phyloP scores from a whole-genome alignment of 2,329 filamentous ascomycete genomes.

The Blastomyces gilchristii region DNA sequence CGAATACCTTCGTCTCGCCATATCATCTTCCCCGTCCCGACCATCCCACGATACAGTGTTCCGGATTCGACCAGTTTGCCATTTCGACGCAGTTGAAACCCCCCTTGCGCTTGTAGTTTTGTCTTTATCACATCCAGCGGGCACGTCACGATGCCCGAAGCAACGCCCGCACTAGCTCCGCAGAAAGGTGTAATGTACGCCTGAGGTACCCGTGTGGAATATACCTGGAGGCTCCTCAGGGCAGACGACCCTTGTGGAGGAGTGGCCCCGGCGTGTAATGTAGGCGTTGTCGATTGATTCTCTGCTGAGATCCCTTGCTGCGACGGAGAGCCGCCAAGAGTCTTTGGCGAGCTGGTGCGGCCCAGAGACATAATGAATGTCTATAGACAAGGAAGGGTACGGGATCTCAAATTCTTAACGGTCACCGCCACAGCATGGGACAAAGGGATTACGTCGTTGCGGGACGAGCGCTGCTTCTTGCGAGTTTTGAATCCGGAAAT shows the following conservation, averaged over 20 bases:
- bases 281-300: constrained; percentile 18
- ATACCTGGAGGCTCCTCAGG: constrained; percentile 31
- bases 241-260: constrained; percentile 22
- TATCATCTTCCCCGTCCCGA: constrained; percentile 78
- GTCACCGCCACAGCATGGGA: constrained; percentile 35
- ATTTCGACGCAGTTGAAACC: constrained; percentile 49
- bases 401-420: constrained; percentile 30
- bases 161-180: constrained; percentile 81
- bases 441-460: constrained; percentile 27
- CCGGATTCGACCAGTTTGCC: constrained; percentile 35
- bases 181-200: constrained; percentile 66
- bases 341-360: constrained; percentile 30
- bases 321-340: constrained; percentile 24
- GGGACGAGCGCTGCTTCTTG: constrained; percentile 5
- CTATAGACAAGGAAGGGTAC: constrained; percentile 27
- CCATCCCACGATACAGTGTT: constrained; percentile 67
- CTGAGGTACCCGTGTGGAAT: constrained; percentile 43
- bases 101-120: constrained; percentile 89
- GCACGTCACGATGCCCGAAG: constrained; percentile 88
- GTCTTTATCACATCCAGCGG: constrained; percentile 99
- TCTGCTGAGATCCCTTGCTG: constrained; percentile 20
- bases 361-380: constrained; percentile 35
- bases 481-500: not conserved
- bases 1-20: constrained; percentile 78
- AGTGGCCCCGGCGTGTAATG: constrained; percentile 21